Base-by-base conservation (phyloP, 352 stramenopile species). In the Pythium biforme region DNA sequence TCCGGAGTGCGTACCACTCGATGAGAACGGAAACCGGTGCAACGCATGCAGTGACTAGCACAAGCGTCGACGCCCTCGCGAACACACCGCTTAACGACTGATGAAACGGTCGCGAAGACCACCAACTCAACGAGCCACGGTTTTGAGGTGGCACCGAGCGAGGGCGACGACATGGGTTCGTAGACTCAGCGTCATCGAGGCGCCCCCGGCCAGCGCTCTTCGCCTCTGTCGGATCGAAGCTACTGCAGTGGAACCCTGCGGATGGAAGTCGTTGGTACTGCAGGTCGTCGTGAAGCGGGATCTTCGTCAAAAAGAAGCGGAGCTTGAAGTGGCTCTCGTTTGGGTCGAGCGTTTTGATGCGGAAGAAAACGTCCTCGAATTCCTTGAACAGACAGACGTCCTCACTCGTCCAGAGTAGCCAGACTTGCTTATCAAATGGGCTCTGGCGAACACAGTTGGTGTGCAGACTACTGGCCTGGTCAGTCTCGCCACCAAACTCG, bases 371-470 rank as follows among this genome's bases (percentile, higher is more conserved):
- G 0, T 64, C 56, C n/a, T 76, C 70, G 33, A 76, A 76, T 41
- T 76, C 70, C 34, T 62, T 72, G 45, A 74, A 72, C 23, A 76
- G 33, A 26, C 62, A 70, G 3, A 69, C 34, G 31, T 76, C 70
- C 19, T 48, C 39, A 47, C 62, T 64, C 0, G 65, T 60, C 70
- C 70, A 76, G 3, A 74, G 26, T 17, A 76, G 33, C 70, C 70
- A 76, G 14, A 76, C 51, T 26, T 70, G 55, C 2, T 29, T 52
- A n/a, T 48, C 39, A n/a, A 50, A 49, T 14, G 26, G 25, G 51
- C 2, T 10, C 4, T 12, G 8, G 53, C 14, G n/a, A 55, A 4
- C 20, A 15, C 19, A 15, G 19, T 50, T 22, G 17, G 26, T 7
- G 11, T 34, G 46, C 11, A 1, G 25, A 20, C 17, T 11, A 14